Percentiles rank a stretch among this genome's conserved stretches.
Evolutionary conservation across 2,329 filamentous ascomycete genomes (phyloP).

Genomic region (Cladosporium halotolerans): DNA sequence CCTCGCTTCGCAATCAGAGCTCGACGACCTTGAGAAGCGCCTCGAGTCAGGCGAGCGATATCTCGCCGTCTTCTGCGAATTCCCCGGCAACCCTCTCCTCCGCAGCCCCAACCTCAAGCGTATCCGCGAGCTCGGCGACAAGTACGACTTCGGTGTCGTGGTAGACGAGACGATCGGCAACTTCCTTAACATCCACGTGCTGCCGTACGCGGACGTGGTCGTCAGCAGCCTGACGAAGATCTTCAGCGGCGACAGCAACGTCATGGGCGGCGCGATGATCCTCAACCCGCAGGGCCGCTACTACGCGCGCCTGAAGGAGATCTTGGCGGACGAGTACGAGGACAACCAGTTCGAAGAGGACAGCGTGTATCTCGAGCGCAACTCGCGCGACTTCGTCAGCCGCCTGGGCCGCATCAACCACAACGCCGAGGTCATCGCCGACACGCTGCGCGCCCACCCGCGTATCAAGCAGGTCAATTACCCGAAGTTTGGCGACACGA

Average conservation of each 20-base stretch:
- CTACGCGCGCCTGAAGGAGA: conserved; percentile 62
- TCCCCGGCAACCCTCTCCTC: conserved; percentile 86
- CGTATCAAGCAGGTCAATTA: conserved; percentile 77
- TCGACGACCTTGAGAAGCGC: conserved; percentile 74
- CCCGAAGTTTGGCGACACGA: conserved; percentile 69
- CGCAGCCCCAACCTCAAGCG: conserved; percentile 75
- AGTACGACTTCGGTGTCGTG: conserved; percentile 82
- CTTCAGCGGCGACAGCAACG: conserved; percentile 95
- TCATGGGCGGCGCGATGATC: conserved; percentile 78
- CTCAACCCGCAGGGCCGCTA: conserved; percentile 62
- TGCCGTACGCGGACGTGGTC: conserved; percentile 82
- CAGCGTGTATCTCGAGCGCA: conserved; percentile 88
- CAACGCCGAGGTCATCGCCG: conserved; percentile 78
- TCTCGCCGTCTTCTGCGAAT: conserved; percentile 86
- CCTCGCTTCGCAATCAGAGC: conserved; percentile 65
- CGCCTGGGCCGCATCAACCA: conserved; percentile 78
- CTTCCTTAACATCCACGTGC: conserved; percentile 89
- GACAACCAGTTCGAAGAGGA: conserved; percentile 95
- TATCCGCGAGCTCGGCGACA: conserved; percentile 73
- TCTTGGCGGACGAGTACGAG: conserved; percentile 64
- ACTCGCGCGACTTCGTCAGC: conserved; percentile 83
- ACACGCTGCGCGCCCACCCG: conserved; percentile 57
- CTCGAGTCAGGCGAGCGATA: conserved; percentile 68
- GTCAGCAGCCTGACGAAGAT: conserved; percentile 95
- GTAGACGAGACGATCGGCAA: conserved; percentile 96